Percentiles rank a stretch among this genome's conserved stretches.
These are phyloP conservation scores for Scorias spongiosa DNA, from an alignment of 2,329 filamentous ascomycete species.

Conservation along the genomic window DNA sequence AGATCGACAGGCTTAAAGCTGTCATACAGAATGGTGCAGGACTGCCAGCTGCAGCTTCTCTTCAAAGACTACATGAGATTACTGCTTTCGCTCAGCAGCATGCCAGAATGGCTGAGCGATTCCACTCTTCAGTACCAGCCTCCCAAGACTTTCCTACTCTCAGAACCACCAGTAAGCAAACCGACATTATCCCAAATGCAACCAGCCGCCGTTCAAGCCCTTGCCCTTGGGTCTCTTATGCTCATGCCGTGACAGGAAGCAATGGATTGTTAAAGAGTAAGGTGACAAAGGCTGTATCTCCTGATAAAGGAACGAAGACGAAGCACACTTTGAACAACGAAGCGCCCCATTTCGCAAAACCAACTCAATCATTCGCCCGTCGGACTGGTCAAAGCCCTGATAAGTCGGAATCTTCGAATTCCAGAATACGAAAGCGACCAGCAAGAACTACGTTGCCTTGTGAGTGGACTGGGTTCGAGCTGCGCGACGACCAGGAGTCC, in stretches of 20 bases:
- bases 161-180: background rate
- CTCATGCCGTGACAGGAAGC: background rate
- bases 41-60: slow-evolving; percentile 5
- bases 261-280: background rate
- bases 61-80: slow-evolving; percentile 7
- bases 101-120: slow-evolving; percentile 1
- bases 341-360: slow-evolving; percentile 16
- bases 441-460: no score
- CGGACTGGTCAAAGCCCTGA: slow-evolving; percentile 12
- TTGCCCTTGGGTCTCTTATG: background rate
- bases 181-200: background rate
- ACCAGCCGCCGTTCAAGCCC: no score
- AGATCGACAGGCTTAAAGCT: background rate
- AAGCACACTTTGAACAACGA: no score
- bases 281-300: no score
- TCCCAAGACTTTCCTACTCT: slow-evolving; percentile 10
- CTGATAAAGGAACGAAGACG: no score
- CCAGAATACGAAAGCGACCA: no score
- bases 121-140: slow-evolving; percentile 3
- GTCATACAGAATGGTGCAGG: no score
- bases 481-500: no score
- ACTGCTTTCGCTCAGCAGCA: background rate
- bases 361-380: slow-evolving; percentile 13
- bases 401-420: slow-evolving; percentile 1
- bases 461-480: no score